These are phyloP conservation scores for Botrytis fabae DNA, from an alignment of 2,329 filamentous ascomycete genomes.

Conservation along the genomic window DNA sequence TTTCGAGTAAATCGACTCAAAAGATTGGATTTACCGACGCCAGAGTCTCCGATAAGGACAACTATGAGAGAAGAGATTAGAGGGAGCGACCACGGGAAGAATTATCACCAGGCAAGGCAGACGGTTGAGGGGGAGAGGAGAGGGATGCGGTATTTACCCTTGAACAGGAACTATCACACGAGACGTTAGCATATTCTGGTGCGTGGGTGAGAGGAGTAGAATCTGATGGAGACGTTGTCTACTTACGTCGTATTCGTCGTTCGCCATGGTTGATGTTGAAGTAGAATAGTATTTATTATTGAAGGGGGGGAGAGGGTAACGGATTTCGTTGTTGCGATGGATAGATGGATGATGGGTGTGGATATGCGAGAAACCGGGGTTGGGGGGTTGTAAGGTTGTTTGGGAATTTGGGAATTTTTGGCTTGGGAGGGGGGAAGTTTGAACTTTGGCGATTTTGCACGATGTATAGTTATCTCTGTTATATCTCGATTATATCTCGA, in stretches of 20 bases:
- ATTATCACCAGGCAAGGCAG: conserved; percentile 34
- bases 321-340: conserved; percentile 25
- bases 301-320: conserved; percentile 16
- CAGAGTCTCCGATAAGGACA: conserved; percentile 98
- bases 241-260: conserved; percentile 99
- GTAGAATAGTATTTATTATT: conserved; percentile 32
- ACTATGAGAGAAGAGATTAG: conserved; percentile 55
- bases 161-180: conserved; percentile 86
- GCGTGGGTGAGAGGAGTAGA: not conserved
- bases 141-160: conserved; percentile 61
- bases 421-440: not conserved
- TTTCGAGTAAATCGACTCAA: conserved; percentile 99
- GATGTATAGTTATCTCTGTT: not conserved
- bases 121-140: conserved; percentile 28
- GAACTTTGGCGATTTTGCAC: not conserved
- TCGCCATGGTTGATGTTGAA: conserved; percentile 72
- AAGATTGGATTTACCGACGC: conserved; percentile 99
- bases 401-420: not conserved
- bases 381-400: not conserved
- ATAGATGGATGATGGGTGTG: conserved; percentile 26
- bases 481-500: not conserved
- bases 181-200: conserved; percentile 38
- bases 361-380: conserved; percentile 18
- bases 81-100: conserved; percentile 39
- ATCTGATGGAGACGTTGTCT: conserved; percentile 36